phyloP scores from a whole-genome alignment of 345 rosid species.

The Trapa bicornis region DNA sequence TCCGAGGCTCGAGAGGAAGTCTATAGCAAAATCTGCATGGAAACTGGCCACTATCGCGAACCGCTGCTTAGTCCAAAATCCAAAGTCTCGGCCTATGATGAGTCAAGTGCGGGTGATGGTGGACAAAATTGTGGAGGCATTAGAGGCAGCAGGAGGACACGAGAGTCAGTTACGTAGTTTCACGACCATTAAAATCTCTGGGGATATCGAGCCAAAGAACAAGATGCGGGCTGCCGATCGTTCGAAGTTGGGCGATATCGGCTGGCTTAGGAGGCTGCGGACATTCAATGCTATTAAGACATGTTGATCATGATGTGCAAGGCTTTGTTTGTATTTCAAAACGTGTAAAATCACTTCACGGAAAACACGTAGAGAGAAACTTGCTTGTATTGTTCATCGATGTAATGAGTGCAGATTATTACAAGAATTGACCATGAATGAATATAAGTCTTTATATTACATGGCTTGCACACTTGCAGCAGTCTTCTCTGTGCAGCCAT shows the following conservation, averaged over 20 bases:
- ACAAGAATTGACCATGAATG: neutral
- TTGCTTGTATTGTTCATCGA: too few relatives aligned
- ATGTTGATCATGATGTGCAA: slow-evolving; percentile 16
- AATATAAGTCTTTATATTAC: too few relatives aligned
- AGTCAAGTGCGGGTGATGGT: slow-evolving; percentile 76
- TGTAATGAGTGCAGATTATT: too few relatives aligned
- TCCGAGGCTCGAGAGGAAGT: slow-evolving; percentile 53
- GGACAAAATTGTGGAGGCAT: slow-evolving; percentile 31
- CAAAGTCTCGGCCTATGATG: slow-evolving; percentile 82
- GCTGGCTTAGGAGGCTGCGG: slow-evolving; percentile 33
- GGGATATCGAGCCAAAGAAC: neutral
- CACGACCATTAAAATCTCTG: neutral
- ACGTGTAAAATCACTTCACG: too few relatives aligned
- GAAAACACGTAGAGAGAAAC: too few relatives aligned
- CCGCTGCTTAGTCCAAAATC: slow-evolving; percentile 56
- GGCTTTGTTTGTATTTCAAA: too few relatives aligned
- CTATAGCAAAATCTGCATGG: slow-evolving; percentile 33
- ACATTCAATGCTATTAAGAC: slow-evolving; percentile 34
- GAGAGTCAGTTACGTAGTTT: slow-evolving; percentile 28
- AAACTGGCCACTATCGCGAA: slow-evolving; percentile 63
- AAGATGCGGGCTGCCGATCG: slow-evolving; percentile 14
- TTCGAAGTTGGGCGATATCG: slow-evolving; percentile 24
- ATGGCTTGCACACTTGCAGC: too few relatives aligned
- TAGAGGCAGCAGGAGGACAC: slow-evolving; percentile 25
- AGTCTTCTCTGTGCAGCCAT: too few relatives aligned